Conservation (phyloP, 208 protist genomes). For the Leishmania major region DNA sequence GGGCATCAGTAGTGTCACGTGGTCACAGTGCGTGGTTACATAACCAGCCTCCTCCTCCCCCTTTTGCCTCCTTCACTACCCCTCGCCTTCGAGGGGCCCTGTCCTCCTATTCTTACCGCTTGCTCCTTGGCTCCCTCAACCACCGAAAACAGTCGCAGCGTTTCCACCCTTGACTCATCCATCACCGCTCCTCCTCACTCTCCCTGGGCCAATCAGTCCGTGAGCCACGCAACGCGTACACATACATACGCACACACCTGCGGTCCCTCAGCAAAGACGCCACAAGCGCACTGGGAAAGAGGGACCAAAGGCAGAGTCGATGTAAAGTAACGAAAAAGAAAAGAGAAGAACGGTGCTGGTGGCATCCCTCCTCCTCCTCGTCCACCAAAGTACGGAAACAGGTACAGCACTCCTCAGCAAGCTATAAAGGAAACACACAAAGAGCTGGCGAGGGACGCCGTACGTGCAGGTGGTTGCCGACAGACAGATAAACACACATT, state of each 20-base stretch:
- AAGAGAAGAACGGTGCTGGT: slow-evolving; percentile 6
- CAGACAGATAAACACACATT: background rate
- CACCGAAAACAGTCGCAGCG: background rate
- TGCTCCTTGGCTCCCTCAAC: background rate
- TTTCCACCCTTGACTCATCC: background rate
- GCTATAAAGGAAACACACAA: background rate
- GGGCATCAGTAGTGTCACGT: background rate
- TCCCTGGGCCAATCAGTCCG: background rate
- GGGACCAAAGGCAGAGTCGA: background rate
- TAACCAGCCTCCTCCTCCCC: background rate
- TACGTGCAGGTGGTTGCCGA: background rate
- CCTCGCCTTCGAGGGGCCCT: background rate
- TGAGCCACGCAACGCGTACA: background rate
- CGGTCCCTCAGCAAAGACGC: background rate
- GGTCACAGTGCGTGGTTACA: background rate
- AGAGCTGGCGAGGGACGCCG: background rate
- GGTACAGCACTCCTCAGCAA: background rate
- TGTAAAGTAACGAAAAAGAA: background rate
- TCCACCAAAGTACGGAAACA: background rate
- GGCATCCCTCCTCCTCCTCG: background rate
- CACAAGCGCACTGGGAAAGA: background rate
- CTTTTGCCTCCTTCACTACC: background rate
- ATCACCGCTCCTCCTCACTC: background rate
- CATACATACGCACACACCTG: background rate
- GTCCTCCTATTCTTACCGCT: too few species aligned